Evolutionary conservation across 192 early-diverging fungal genomes (phyloP), one percentile per base, ranked within the genome.

Genomic region (Linderina pennispora): DNA sequence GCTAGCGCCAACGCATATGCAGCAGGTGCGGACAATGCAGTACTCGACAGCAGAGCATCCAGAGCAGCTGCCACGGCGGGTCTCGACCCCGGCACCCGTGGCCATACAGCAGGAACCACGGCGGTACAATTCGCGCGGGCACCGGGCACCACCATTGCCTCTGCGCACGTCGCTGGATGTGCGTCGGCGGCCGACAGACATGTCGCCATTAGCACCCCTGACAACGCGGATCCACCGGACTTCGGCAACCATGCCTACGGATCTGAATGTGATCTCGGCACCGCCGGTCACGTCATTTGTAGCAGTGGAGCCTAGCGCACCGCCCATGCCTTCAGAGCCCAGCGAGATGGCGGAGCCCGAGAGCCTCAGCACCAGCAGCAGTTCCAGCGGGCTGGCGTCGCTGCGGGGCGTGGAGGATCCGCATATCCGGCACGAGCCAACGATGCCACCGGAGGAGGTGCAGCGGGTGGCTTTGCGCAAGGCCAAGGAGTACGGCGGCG

Each of bases 401-500:
- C 24, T 23, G 36, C 16, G 36, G 9, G 32, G 28, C 14, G 17
- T 22, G 10, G 20, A 19, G 13, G 43, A 45, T 17, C 15, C 36
- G 18, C 8, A 19, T 8, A n/a, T 40, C 23, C 37, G n/a, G 9
- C 42, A 34, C 34, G 28, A 31, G 10, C 34, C 46, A 2, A 42
- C 43, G 13, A 71, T 51, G 15, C 47, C 67, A 7, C 35, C 60
- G 1, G 48, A 50, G 3, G 45, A 50, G 13, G 52, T 71, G 41
- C 59, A 55, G 32, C 50, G 24, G 13, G 67, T 48, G 0, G 67
- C 60, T 10, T 58, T 63, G 16, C 32, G 47, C 36, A 52, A 55
- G 10, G 67, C 67, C 11, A 22, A 45, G 22, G 48, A 40, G 13
- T 58, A 55, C 44, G 23, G 45, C 16, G 36, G 28, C 43, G 40